Evolutionary conservation across 2,329 filamentous ascomycete genomes (phyloP).

Genomic region (Ophiocordyceps sinensis): DNA sequence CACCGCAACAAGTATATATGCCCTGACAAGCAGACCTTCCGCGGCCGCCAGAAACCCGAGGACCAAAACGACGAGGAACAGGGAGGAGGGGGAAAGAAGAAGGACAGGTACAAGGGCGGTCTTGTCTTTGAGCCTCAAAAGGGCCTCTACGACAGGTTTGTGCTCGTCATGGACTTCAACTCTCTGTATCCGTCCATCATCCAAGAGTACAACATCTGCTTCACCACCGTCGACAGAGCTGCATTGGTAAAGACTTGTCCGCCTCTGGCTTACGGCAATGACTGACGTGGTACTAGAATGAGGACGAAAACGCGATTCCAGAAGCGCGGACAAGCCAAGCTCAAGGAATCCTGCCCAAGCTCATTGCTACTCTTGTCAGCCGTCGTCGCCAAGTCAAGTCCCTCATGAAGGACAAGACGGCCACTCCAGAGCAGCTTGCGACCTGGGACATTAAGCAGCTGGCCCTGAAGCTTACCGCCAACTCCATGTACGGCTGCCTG

Average conservation of each 20-base stretch:
- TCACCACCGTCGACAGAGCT: slow-evolving; percentile 82
- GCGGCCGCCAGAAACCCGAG: slow-evolving; percentile 55
- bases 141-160: slow-evolving; percentile 94
- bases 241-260: slow-evolving; percentile 39
- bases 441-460: slow-evolving; percentile 98
- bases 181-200: slow-evolving; percentile 97
- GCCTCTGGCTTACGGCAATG: not conserved
- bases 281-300: slow-evolving; percentile 12
- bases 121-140: slow-evolving; percentile 97
- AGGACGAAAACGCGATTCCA: slow-evolving; percentile 78
- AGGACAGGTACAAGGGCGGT: slow-evolving; percentile 98
- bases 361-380: slow-evolving; percentile 84
- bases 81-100: slow-evolving; percentile 71
- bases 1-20: slow-evolving; percentile 95
- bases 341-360: slow-evolving; percentile 72
- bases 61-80: slow-evolving; percentile 59
- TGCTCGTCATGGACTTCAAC: slow-evolving; percentile 99
- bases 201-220: slow-evolving; percentile 98
- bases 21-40: slow-evolving; percentile 82
- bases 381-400: slow-evolving; percentile 86
- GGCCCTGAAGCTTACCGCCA: slow-evolving; percentile 91
- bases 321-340: slow-evolving; percentile 68
- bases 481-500: slow-evolving; percentile 98
- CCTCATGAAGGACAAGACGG: slow-evolving; percentile 87
- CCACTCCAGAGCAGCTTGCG: slow-evolving; percentile 72